Base-by-base conservation (phyloP, 2,329 filamentous ascomycete species). In the Fusarium sp. region DNA sequence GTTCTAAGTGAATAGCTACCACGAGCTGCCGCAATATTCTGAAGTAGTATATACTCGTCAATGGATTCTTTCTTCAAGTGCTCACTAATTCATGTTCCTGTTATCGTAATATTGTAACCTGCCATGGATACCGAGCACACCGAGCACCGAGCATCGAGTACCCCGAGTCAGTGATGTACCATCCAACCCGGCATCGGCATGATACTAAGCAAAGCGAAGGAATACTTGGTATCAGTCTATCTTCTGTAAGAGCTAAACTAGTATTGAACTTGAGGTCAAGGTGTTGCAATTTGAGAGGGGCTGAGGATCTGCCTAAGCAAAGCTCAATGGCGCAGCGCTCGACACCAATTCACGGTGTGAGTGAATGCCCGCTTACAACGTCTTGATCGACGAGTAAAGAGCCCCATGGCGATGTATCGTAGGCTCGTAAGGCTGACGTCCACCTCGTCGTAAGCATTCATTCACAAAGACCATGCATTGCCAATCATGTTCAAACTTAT, bases 371-470 rank as follows among this genome's bases (percentile, higher is more conserved):
- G 45, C 45, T 50, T 30, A 18, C 25, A 52, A n/a, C 48, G 6
- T 32, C 30, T 32, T 20, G 25, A 30, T 20, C 6, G 6, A 52
- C 27, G 27, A 52, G n/a, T 32, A 13, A 14, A 52, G 10, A 52
- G 11, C 27, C 48, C n/a, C 27, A 32, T n/a, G 11, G n/a, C 6
- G 6, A 32, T 32, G 10, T 27, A 14, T 52, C 18, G 2, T 4
- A 20, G 18, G 27, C 48, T 52, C 48, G 18, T 27, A 63, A 45
- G 45, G 66, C 71, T 73, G 57, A 73, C 67, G 45, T 60, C 61
- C 32, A 20, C 35, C 6, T 6, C 48, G 23, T 14, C 48, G 64
- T 50, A 72, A 61, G 59, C 59, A 68, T 18, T 23, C 16, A 5
- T 30, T 50, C 48, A 57, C 8, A 1, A 4, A 20, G 30, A 45